phyloP scores from a whole-genome alignment of 2,329 filamentous ascomycete genomes.

The Alternaria brassicae region DNA sequence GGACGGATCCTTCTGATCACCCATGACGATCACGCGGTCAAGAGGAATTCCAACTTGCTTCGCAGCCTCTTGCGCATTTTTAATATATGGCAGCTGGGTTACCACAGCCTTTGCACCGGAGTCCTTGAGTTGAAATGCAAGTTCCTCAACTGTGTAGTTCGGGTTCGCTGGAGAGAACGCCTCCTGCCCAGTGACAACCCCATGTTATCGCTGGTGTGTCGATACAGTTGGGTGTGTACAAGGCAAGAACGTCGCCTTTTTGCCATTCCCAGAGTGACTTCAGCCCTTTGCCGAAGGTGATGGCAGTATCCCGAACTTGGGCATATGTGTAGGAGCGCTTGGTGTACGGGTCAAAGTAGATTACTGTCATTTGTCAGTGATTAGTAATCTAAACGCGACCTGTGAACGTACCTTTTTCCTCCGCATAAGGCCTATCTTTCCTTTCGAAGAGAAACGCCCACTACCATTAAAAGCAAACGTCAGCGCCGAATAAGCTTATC shows the following conservation, averaged over 20 bases:
- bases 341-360: slow-evolving; percentile 79
- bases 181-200: slow-evolving; percentile 84
- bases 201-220: slow-evolving; percentile 80
- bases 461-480: background rate
- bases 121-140: slow-evolving; percentile 84
- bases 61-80: slow-evolving; percentile 71
- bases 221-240: slow-evolving; percentile 83
- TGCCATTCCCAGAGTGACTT: slow-evolving; percentile 77
- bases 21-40: slow-evolving; percentile 77
- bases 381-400: background rate
- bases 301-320: slow-evolving; percentile 69
- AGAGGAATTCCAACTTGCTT: slow-evolving; percentile 72
- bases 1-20: slow-evolving; percentile 68
- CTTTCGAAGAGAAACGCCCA: slow-evolving; percentile 81
- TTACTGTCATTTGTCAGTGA: slow-evolving; percentile 60
- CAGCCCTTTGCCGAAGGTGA: slow-evolving; percentile 82
- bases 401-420: slow-evolving; percentile 69
- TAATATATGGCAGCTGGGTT: slow-evolving; percentile 73
- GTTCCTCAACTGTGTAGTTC: slow-evolving; percentile 81
- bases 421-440: slow-evolving; percentile 68
- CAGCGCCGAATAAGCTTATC: slow-evolving; percentile 5
- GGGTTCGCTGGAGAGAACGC: slow-evolving; percentile 86
- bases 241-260: slow-evolving; percentile 80
- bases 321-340: slow-evolving; percentile 73
- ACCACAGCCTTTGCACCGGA: slow-evolving; percentile 75